These are phyloP conservation scores for Akebia trifoliata DNA, from an alignment of 164 flowering plant genomes.

Conservation along the genomic window DNA sequence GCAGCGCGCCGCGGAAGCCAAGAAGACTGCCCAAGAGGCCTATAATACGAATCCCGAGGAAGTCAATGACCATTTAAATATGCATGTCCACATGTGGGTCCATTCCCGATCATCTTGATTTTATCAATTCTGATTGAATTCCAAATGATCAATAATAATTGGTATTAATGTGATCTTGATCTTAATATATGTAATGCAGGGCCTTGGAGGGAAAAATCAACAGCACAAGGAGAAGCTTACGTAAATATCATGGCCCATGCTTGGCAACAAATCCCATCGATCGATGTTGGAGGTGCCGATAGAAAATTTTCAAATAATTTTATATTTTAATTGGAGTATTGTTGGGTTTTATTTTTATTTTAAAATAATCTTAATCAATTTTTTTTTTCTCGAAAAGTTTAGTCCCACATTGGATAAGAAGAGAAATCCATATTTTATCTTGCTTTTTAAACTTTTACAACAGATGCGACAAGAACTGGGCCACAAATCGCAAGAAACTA, in stretches of 20 bases:
- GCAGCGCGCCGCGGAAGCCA: conserved; percentile 36
- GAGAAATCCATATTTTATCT: no score
- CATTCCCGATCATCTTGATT: neutral
- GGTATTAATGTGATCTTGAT: neutral
- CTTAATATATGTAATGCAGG: conserved; percentile 21
- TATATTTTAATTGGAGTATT: no score
- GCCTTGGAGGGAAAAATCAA: conserved; percentile 24
- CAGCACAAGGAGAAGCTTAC: conserved; percentile 5
- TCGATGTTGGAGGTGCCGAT: no score
- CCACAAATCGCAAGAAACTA: no score
- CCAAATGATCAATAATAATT: neutral
- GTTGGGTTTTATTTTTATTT: no score
- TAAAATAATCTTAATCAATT: no score
- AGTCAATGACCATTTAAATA: conserved; percentile 34
- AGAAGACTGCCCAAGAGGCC: conserved; percentile 20
- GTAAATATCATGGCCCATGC: conserved; percentile 2
- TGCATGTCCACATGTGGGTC: conserved; percentile 35
- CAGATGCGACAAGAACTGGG: no score
- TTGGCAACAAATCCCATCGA: no score
- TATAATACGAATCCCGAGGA: conserved; percentile 42
- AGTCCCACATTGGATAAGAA: no score
- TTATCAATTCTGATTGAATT: neutral
- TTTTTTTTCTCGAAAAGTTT: no score
- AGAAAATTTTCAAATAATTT: no score
- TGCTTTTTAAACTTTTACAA: no score